These are phyloP conservation scores for sorghum (Sorghum bicolor) DNA, from an alignment of 176 grass and related monocot genomes.

Conservation along the genomic window DNA sequence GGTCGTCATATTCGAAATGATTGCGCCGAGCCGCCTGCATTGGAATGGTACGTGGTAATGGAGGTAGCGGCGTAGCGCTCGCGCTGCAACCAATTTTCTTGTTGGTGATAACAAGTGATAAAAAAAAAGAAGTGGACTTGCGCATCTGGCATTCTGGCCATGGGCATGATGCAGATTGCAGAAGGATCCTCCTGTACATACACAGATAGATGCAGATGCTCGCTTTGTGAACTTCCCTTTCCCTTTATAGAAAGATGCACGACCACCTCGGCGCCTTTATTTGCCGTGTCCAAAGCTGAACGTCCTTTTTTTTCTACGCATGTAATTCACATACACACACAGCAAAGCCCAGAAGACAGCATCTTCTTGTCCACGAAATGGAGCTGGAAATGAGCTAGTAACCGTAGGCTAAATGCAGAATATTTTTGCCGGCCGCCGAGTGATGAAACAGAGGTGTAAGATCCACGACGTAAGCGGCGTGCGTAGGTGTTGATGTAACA, in stretches of 20 bases:
- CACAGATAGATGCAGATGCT: neutral
- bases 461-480: neutral
- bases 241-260: constrained; percentile 31
- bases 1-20: neutral
- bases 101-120: neutral
- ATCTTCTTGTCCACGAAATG: neutral
- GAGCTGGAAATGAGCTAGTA: neutral
- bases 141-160: neutral
- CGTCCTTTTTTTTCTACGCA: neutral
- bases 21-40: neutral
- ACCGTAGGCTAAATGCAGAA: neutral
- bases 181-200: neutral
- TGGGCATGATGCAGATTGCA: neutral
- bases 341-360: neutral
- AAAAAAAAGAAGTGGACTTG: neutral
- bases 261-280: constrained; percentile 27
- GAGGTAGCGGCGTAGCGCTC: neutral
- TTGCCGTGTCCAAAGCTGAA: constrained; percentile 13
- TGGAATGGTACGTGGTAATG: no score
- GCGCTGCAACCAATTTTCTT: neutral
- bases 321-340: constrained; percentile 12
- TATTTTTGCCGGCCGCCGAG: neutral
- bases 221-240: constrained; percentile 19
- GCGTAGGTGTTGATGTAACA: neutral
- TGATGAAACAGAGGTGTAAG: neutral